Conservation (phyloP, 2,329 filamentous ascomycete species). For the Sporothrix variecibatus region DNA sequence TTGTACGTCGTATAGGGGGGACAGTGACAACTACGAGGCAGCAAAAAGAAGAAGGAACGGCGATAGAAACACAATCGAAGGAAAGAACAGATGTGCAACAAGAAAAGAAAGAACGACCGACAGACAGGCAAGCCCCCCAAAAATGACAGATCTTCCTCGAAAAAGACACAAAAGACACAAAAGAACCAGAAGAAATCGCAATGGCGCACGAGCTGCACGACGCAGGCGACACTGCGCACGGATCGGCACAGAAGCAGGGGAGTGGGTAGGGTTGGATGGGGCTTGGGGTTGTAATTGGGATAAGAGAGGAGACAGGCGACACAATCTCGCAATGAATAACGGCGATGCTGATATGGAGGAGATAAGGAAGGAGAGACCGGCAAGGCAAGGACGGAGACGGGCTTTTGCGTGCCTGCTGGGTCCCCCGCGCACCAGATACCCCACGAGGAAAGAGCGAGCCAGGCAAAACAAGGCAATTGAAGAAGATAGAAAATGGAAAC, state of each 20-base stretch:
- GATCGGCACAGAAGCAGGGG: conserved; percentile 13
- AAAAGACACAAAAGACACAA: neutral
- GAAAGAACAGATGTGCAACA: neutral
- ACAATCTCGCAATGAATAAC: neutral
- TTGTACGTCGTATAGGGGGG: neutral
- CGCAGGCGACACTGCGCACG: neutral
- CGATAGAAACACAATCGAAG: neutral
- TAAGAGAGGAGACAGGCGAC: neutral
- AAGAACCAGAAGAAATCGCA: neutral
- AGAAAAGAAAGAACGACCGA: neutral
- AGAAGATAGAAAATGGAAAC: neutral
- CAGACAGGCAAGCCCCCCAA: neutral
- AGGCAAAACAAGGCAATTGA: neutral
- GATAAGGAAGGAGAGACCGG: neutral
- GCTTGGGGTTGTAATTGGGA: neutral
- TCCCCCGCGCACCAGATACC: neutral
- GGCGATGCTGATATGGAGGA: neutral
- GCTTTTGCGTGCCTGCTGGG: neutral
- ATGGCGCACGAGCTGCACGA: conserved; percentile 13
- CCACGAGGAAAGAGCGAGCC: neutral
- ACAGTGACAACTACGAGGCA: neutral
- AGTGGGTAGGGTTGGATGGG: neutral
- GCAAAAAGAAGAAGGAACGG: neutral
- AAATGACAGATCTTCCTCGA: neutral
- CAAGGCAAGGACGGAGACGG: neutral